Base-by-base conservation (phyloP, 2,329 filamentous ascomycete species). In the Ophiostoma montium region DNA sequence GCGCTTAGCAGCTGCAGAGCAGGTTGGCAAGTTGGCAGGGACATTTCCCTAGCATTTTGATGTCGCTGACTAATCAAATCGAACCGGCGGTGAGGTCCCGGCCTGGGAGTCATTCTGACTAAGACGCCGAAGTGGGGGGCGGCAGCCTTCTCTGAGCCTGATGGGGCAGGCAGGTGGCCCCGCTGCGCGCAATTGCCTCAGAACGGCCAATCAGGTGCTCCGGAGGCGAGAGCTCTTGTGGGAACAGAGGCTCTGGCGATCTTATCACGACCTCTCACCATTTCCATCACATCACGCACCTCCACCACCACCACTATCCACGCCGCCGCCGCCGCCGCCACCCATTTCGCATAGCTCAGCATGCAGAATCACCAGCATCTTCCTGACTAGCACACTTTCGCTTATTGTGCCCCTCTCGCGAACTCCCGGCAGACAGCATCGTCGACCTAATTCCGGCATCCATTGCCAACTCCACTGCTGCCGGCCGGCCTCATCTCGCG, bases 241-340 rank as follows among this genome's bases (percentile, higher is more conserved):
- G n/a, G n/a, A n/a, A n/a, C n/a, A n/a, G n/a, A 16, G 38, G 13
- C 12, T 13, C 21, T 11, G 13, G 21, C 38, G 23, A 31, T 45
- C 42, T 45, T 45, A 45, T 45, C 42, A 45, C 30, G 30, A 45
- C 42, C 27, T 45, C 42, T 45, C 42, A 16, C 42, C 31, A 33
- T 33, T 45, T n/a, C 32, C 32, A 27, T 8, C 23, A 27, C 23
- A 27, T n/a, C 23, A 27, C 23, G 15, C 23, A 42, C 9, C 39
- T 30, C 39, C 39, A 42, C 39, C 39, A 42, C 23, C 36, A 23
- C 18, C 18, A 38, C 16, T 16, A 39, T 15, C 39, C 39, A 42
- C 21, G 23, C 23, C 23, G 23, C 23, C 23, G 6, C 39, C 15
- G 30, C 23, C 19, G 8, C 19, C 13, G 16, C 39, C 13, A 30